A percentile compares a stretch with the other conserved stretches of the same genome.
Conservation (phyloP, 2,329 filamentous ascomycete genomes). For the Colletotrichum plurivorum region DNA sequence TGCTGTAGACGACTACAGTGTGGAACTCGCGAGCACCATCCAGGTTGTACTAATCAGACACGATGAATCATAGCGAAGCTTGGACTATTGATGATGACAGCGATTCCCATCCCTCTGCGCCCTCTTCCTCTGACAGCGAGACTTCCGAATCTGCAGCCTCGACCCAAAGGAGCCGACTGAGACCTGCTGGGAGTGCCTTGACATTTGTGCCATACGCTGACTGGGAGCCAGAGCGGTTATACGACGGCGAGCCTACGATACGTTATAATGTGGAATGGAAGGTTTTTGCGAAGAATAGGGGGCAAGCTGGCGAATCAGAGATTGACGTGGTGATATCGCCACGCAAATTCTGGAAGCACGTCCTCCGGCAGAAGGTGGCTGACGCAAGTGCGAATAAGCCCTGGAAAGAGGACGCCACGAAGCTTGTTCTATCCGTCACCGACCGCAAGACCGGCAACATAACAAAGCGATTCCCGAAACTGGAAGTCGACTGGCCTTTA, state of each 20-base stretch:
- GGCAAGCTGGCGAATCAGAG: no score
- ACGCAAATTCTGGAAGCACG: no score
- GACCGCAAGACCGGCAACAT: constrained; percentile 9
- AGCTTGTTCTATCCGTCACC: constrained; percentile 16
- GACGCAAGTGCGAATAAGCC: background rate
- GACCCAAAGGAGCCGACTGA: constrained; percentile 1
- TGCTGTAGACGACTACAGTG: no score
- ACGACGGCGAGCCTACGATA: no score
- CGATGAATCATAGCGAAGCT: background rate
- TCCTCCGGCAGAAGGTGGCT: background rate
- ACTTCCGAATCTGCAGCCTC: background rate
- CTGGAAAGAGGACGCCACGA: background rate
- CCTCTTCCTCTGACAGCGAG: background rate
- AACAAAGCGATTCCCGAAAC: no score
- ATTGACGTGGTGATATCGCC: no score
- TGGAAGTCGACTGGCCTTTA: no score
- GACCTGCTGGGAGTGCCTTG: background rate
- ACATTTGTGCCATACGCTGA: constrained; percentile 15
- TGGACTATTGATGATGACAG: constrained; percentile 9
- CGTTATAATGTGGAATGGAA: no score
- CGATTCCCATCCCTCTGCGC: background rate
- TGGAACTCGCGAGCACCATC: no score
- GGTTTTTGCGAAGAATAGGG: no score
- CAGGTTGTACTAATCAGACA: background rate
- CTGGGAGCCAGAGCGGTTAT: constrained; percentile 9